A percentile compares a stretch with the other conserved stretches of the same genome.
Conservation (phyloP, 2,329 filamentous ascomycete genomes). For the Penicillium palitans region DNA sequence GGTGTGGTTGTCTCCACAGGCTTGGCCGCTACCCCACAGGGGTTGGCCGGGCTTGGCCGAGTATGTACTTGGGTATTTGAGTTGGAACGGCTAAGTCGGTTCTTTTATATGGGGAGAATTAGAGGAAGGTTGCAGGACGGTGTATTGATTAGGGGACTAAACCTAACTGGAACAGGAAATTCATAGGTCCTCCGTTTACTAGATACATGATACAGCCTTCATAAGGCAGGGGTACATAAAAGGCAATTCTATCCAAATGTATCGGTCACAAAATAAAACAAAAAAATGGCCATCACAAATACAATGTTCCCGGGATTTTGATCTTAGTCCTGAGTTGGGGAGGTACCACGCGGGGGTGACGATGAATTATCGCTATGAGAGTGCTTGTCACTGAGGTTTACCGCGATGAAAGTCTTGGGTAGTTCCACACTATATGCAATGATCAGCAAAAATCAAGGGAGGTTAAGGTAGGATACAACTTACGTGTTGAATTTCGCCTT, state of each 20-base stretch:
- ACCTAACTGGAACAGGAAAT: not conserved
- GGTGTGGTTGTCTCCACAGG: not conserved
- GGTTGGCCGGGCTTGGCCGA: not conserved
- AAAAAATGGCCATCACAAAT: not conserved
- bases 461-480: slow-evolving; percentile 40
- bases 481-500: slow-evolving; percentile 94
- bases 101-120: not conserved
- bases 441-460: slow-evolving; percentile 4
- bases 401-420: slow-evolving; percentile 53
- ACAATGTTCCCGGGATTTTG: not conserved
- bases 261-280: not conserved
- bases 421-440: slow-evolving; percentile 47
- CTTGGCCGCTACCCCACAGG: not conserved
- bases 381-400: slow-evolving; percentile 54
- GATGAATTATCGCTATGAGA: slow-evolving; percentile 20
- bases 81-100: too few relatives aligned
- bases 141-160: not conserved
- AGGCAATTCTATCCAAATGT: not conserved
- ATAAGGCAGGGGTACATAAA: not conserved
- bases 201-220: not conserved
- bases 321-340: not conserved
- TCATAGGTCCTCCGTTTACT: not conserved
- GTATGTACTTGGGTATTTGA: not conserved
- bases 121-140: not conserved
- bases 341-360: not conserved